Evolutionary conservation across 345 rosid genomes (phyloP), one percentile per base, ranked within the genome.

Genomic region (Angophora floribunda): DNA sequence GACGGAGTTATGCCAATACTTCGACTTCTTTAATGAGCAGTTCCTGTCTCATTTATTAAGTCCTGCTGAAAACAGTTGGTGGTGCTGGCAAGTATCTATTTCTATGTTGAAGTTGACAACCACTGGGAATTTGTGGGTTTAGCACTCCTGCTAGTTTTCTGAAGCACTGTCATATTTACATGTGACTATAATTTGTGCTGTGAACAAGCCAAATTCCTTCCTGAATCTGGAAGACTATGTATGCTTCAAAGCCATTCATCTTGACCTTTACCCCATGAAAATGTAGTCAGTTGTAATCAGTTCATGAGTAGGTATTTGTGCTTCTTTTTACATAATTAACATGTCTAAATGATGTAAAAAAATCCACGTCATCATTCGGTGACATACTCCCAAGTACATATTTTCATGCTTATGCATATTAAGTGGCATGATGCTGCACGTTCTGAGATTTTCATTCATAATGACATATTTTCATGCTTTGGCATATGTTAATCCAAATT

Each of bases 11-110:
- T 75, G 82, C 82, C 82, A 19, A 19, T 41, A 75, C 47, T 41
- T 75, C 1, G 13, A 44, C 82, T 5, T 41, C 26, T 36, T 41
- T 19, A 75, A 70, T 0, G 0, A 75, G 82, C 28, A 10, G 8
- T 75, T 44, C 28, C 4, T 0, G 49, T 41, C 49, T 75, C 82
- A 75, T 36, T 70, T 70, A 32, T 70, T 70, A 75, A 36, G 26
- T 70, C 1, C 0, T 70, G 22, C 41, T 2, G 3, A 19, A 36
- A 75, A 36, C 1, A 0, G 26, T 41, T 41, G 47, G 0, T 41
- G 82, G 26, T 75, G 49, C 28, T 41, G 82, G 82, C 26, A 10
- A 75, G 26, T 75, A 36, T 41, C 49, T 36, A 36, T 17, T 36
- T 19, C 0, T 36, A 36, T 19, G 47, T 36, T 75, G 82, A 75